Evolutionary conservation across 83 land plant species (phyloP), one percentile per base, ranked within the genome.

Genomic region (Picea engelmannii): DNA sequence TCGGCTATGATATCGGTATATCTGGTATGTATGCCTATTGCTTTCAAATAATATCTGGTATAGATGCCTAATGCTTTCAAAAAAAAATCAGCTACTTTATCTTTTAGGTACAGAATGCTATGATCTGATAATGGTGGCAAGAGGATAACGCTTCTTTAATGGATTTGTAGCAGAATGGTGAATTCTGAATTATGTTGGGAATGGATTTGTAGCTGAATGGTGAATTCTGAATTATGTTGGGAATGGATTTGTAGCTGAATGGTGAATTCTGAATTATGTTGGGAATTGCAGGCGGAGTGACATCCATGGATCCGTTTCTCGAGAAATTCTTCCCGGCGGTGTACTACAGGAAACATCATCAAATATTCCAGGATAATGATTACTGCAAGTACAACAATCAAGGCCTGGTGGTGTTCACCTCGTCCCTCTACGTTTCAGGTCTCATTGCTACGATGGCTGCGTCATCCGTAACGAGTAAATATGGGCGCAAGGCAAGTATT

Each of bases 371-470:
- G 12, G 55, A 49, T 60, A 77, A 65, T 74, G 78, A 61, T 78
- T 85, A 85, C 80, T 85, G 86, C 80, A 85, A 85, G 64, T 85
- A 81, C 20, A 83, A 85, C 80, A 85, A 81, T 73, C 86, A 85
- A 44, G 62, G 92, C 60, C 90, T 95, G 2, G 86, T 94, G 23
- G 91, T 95, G 24, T 95, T 95, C 79, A 94, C 98, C 42, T 95
- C 98, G 15, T 95, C 95, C 4, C 84, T 95, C n/a, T 95, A 95
- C 83, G 82, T 95, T 78, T 92, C 96, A 58, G 93, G 96, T 15
- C 75, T 95, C 58, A 84, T 94, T 52, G 85, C 93, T 1, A 81
- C 93, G 0, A 49, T 94, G 11, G 83, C 31, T 24, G 95, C 98
- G 11, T 94, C 98, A 0, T 89, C 87, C 11, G 81, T 90, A 13